Evolutionary conservation across 225 moss, liverwort and hornwort genomes (phyloP), one percentile per base, ranked within the genome.

Genomic region (Marchantia paleacea): DNA sequence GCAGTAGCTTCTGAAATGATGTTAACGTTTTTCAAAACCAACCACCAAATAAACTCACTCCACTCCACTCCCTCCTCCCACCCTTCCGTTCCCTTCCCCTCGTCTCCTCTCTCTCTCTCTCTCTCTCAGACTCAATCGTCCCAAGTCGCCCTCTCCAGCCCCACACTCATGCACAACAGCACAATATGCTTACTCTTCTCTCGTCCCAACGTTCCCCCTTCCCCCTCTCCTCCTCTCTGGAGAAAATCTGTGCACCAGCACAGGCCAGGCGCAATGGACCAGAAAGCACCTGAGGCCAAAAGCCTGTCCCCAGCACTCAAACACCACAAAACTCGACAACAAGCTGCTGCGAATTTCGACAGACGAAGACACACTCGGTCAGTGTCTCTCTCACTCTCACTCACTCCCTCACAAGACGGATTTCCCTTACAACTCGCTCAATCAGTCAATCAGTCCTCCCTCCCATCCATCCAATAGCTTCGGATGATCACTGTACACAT

Each of bases 1-100:
- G 78, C 50, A 66, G 49, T 61, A 29, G 50, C 63, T 78, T 78
- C n/a, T 7, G 20, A 47, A 63, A 70, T 47, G 69, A 30, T 70
- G 69, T 28, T 3, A 66, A 28, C 22, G 19, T 18, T 31, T 47
- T 52, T n/a, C 15, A 8, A 73, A 53, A 73, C 24, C n/a, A 52
- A 48, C 24, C 25, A 12, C 50, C 8, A 52, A 60, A 6, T 30
- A 29, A 75, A 55, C 74, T 52, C 74, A 66, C 16, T 66, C n/a
- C 74, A 7, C 52, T 55, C 52, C n/a, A 19, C 52, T 10, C 50
- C 30, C 14, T 52, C 53, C 53, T 52, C 74, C 24, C 53, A 12
- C 52, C 30, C 14, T 29, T n/a, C n/a, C n/a, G n/a, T n/a, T 7
- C n/a, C 53, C 20, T n/a, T 74, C 2, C 74, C 10, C 24, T 55